Evolutionary conservation across 2,329 filamentous ascomycete species (phyloP).

Genomic region (Fusarium citri): DNA sequence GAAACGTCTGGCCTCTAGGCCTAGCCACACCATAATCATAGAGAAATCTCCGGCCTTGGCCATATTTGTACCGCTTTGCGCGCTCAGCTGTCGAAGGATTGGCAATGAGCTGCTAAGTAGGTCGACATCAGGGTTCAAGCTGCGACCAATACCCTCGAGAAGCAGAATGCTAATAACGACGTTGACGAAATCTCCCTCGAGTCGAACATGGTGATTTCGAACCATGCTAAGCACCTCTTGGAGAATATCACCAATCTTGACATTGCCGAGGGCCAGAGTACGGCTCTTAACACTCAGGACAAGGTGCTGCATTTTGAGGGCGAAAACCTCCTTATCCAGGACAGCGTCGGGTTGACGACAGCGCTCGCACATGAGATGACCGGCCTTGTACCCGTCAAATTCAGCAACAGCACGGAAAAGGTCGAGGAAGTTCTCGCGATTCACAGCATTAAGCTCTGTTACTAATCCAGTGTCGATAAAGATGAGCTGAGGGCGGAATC

Average conservation of each 20-base stretch:
- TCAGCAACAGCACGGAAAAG: slow-evolving; percentile 96
- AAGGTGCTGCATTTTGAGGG: slow-evolving; percentile 95
- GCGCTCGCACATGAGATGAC: slow-evolving; percentile 94
- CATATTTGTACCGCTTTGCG: slow-evolving; percentile 78
- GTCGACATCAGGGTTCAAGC: slow-evolving; percentile 86
- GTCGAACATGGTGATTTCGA: slow-evolving; percentile 86
- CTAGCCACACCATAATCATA: slow-evolving; percentile 92
- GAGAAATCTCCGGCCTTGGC: slow-evolving; percentile 79
- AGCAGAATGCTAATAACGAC: slow-evolving; percentile 95
- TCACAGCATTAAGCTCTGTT: slow-evolving; percentile 88
- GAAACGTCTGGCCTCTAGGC: slow-evolving; percentile 88
- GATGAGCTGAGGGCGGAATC: slow-evolving; percentile 91
- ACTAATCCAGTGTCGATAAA: slow-evolving; percentile 98
- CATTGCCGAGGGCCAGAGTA: slow-evolving; percentile 90
- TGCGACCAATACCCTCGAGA: slow-evolving; percentile 92
- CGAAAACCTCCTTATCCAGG: slow-evolving; percentile 89
- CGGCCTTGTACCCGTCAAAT: slow-evolving; percentile 96
- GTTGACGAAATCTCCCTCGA: slow-evolving; percentile 98
- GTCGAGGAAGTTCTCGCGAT: slow-evolving; percentile 91
- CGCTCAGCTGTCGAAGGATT: slow-evolving; percentile 87
- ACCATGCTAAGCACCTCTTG: slow-evolving; percentile 94
- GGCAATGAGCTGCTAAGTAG: slow-evolving; percentile 87
- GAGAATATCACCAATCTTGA: slow-evolving; percentile 95
- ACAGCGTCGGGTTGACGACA: slow-evolving; percentile 94
- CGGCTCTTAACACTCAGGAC: slow-evolving; percentile 90